These are phyloP conservation scores for Cyberlindnera maritima DNA, from an alignment of 805 yeast genomes.

Conservation along the genomic window DNA sequence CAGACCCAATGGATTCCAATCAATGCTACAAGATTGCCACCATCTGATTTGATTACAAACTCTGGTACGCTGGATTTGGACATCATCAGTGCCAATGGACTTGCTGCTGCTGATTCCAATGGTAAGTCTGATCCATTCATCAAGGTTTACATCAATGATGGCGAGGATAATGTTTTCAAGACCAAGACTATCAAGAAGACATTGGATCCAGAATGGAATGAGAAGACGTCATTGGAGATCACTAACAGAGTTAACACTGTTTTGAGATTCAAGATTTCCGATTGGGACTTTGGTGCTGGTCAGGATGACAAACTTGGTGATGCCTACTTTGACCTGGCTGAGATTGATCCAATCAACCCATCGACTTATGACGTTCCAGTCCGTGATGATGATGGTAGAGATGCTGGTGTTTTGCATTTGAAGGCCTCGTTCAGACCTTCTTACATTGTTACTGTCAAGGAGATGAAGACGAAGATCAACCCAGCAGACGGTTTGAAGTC, in stretches of 20 bases:
- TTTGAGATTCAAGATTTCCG: constrained; percentile 59
- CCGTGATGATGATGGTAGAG: constrained; percentile 37
- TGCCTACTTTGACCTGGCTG: constrained; percentile 53
- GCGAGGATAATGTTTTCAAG: constrained; percentile 57
- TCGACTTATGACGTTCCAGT: constrained; percentile 52
- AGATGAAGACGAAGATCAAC: constrained; percentile 39
- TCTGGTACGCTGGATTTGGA: constrained; percentile 67
- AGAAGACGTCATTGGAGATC: constrained; percentile 53
- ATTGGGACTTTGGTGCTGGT: constrained; percentile 93
- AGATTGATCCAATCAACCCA: constrained; percentile 57
- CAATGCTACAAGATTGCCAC: constrained; percentile 56
- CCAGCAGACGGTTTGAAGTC: constrained; percentile 48
- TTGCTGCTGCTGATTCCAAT: constrained; percentile 83
- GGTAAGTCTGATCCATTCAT: constrained; percentile 94
- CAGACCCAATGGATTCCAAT: constrained; percentile 82
- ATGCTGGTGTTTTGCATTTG: constrained; percentile 60
- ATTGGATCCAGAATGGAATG: constrained; percentile 88
- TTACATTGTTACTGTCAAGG: constrained; percentile 50
- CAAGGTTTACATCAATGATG: constrained; percentile 64
- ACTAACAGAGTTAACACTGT: constrained; percentile 59
- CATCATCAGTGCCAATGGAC: constrained; percentile 59
- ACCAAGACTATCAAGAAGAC: constrained; percentile 84
- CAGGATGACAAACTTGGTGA: constrained; percentile 80
- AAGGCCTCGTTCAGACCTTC: constrained; percentile 66
- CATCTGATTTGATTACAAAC: constrained; percentile 70